Percentiles rank a stretch among this genome's conserved stretches.
Evolutionary conservation across 1,284 basidiomycete genomes (phyloP).

Genomic region (Trichosporon sp.): DNA sequence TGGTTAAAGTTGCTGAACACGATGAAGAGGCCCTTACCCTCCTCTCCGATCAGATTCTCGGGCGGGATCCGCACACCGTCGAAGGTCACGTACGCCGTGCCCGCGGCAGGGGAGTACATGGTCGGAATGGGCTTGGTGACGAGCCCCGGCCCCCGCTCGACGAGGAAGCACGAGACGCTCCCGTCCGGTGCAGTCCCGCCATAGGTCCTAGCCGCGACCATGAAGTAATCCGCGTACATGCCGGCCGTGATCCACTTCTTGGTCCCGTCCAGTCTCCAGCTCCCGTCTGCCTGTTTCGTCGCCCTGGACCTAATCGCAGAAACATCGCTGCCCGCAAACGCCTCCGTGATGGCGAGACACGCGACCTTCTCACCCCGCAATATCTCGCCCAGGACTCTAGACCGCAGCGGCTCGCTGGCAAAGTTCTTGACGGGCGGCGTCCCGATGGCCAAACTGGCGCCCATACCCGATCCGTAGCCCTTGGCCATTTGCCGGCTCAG

Average conservation of each 20-base stretch:
- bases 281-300: conserved; percentile 75
- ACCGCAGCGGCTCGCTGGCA: conserved; percentile 63
- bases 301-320: conserved; percentile 80
- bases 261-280: conserved; percentile 79
- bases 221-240: conserved; percentile 57
- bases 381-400: conserved; percentile 75
- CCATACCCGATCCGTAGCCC: conserved; percentile 76
- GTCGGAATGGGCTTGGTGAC: conserved; percentile 85
- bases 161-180: conserved; percentile 81
- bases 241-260: conserved; percentile 95
- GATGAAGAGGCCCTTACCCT: conserved; percentile 78
- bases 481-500: conserved; percentile 74
- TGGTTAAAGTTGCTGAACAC: conserved; percentile 61
- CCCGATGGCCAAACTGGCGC: conserved; percentile 70
- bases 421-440: conserved; percentile 67
- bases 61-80: conserved; percentile 83
- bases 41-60: conserved; percentile 81
- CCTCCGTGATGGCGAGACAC: conserved; percentile 82
- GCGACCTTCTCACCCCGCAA: conserved; percentile 69
- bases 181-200: conserved; percentile 60
- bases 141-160: conserved; percentile 75
- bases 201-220: conserved; percentile 42
- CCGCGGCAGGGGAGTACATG: conserved; percentile 75
- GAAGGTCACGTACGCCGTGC: conserved; percentile 82
- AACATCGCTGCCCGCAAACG: conserved; percentile 90